Conservation (phyloP, 768 basidiomycete genomes). For the Thelephora aurantiotincta region DNA sequence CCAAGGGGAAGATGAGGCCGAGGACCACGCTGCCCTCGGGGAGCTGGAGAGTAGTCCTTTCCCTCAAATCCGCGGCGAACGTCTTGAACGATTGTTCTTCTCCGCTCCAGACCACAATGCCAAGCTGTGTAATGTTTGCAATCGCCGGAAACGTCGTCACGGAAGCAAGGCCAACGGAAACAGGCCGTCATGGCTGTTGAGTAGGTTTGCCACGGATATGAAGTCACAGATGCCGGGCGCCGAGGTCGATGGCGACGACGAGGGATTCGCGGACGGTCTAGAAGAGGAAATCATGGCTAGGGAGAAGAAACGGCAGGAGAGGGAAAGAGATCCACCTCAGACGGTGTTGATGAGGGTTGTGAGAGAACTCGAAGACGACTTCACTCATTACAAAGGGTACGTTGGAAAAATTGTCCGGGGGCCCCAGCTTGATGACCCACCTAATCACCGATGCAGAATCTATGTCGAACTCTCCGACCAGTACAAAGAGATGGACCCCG, state of each 20-base stretch:
- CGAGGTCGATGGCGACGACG: conserved; percentile 23
- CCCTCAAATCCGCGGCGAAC: conserved; percentile 70
- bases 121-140: conserved; percentile 55
- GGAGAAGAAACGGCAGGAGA: conserved; percentile 3
- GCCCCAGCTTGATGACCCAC: conserved; percentile 1
- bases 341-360: conserved; percentile 76
- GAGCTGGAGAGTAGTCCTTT: conserved; percentile 39
- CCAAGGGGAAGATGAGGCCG: neutral
- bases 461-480: conserved; percentile 87
- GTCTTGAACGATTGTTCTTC: conserved; percentile 71
- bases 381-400: conserved; percentile 87
- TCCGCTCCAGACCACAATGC: conserved; percentile 64
- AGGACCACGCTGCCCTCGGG: conserved; percentile 6
- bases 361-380: conserved; percentile 87
- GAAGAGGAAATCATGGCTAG: conserved; percentile 17
- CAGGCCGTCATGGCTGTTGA: conserved; percentile 14
- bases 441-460: conserved; percentile 35
- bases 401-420: conserved; percentile 12
- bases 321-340: conserved; percentile 58
- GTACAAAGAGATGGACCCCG: conserved; percentile 82
- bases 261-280: conserved; percentile 32
- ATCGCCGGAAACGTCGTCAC: conserved; percentile 24
- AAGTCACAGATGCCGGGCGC: neutral
- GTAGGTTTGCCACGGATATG: conserved; percentile 3
- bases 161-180: conserved; percentile 4